A percentile compares a stretch with the other conserved stretches of the same genome.
These are phyloP conservation scores for Ramalina intermedia DNA, from an alignment of 495 filamentous ascomycete genomes.

Conservation along the genomic window DNA sequence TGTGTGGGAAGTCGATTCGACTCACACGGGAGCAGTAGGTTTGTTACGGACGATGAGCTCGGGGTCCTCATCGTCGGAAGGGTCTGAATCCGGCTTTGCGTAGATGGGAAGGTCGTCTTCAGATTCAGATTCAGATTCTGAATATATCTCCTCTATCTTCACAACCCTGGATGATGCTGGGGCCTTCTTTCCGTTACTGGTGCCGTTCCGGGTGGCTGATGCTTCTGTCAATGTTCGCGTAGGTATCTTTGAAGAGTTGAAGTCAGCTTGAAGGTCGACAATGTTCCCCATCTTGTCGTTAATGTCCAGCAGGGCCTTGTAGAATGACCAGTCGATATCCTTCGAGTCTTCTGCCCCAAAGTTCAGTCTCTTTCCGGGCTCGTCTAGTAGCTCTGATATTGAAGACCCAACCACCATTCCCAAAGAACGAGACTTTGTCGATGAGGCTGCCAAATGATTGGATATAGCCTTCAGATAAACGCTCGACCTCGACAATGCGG, in stretches of 20 bases:
- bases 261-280: slow-evolving; percentile 26
- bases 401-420: slow-evolving; percentile 82
- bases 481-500: slow-evolving; percentile 51
- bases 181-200: neutral
- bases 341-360: slow-evolving; percentile 75
- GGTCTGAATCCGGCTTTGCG: slow-evolving; percentile 83
- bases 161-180: slow-evolving; percentile 35
- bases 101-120: slow-evolving; percentile 71
- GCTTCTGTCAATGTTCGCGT: neutral
- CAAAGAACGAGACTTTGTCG: slow-evolving; percentile 60
- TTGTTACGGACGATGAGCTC: slow-evolving; percentile 72
- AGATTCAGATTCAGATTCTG: slow-evolving; percentile 29
- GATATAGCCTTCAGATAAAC: slow-evolving; percentile 65
- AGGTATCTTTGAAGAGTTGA: neutral
- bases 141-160: slow-evolving; percentile 48
- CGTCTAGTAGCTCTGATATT: slow-evolving; percentile 68
- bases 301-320: slow-evolving; percentile 47
- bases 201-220: neutral
- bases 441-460: slow-evolving; percentile 68
- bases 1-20: slow-evolving; percentile 1
- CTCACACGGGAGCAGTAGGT: slow-evolving; percentile 67
- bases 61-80: slow-evolving; percentile 83
- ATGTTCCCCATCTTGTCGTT: slow-evolving; percentile 50
- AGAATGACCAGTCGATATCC: slow-evolving; percentile 61
- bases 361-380: slow-evolving; percentile 53